phyloP scores from a whole-genome alignment of 495 filamentous ascomycete species.

The Xylaria longipes region DNA sequence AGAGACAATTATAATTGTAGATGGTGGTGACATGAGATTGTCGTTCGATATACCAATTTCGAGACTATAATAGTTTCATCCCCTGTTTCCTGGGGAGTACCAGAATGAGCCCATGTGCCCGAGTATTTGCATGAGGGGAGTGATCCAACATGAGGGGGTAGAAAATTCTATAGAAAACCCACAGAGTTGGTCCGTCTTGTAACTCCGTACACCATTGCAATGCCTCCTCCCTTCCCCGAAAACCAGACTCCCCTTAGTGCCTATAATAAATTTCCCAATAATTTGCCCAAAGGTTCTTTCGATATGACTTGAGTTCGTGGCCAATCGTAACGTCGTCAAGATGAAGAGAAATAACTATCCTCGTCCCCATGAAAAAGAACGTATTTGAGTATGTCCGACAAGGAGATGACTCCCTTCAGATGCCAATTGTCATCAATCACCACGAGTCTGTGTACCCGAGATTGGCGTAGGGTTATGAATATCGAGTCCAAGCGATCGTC shows the following conservation, averaged over 20 bases:
- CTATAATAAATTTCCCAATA: slow-evolving; percentile 12
- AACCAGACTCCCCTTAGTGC: slow-evolving; percentile 14
- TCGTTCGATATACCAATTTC: slow-evolving; percentile 24
- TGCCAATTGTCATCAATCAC: slow-evolving; percentile 88
- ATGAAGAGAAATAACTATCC: slow-evolving; percentile 51
- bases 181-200: slow-evolving; percentile 34
- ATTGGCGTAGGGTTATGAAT: slow-evolving; percentile 95
- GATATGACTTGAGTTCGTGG: slow-evolving; percentile 12
- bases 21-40: slow-evolving; percentile 19
- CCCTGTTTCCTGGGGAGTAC: slow-evolving; percentile 15
- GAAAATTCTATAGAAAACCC: slow-evolving; percentile 26
- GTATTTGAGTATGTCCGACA: slow-evolving; percentile 97
- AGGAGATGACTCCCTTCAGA: slow-evolving; percentile 86
- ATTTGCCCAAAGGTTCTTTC: background rate
- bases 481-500: slow-evolving; percentile 93
- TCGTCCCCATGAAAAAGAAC: slow-evolving; percentile 86
- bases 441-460: slow-evolving; percentile 88
- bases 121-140: slow-evolving; percentile 6
- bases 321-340: slow-evolving; percentile 37
- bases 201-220: slow-evolving; percentile 42
- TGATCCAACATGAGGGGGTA: background rate
- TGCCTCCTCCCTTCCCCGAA: slow-evolving; percentile 30
- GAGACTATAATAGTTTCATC: slow-evolving; percentile 23
- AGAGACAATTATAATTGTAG: background rate
- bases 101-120: slow-evolving; percentile 19